phyloP scores from a whole-genome alignment of 2,329 filamentous ascomycete genomes.

The Xylaria sp. region DNA sequence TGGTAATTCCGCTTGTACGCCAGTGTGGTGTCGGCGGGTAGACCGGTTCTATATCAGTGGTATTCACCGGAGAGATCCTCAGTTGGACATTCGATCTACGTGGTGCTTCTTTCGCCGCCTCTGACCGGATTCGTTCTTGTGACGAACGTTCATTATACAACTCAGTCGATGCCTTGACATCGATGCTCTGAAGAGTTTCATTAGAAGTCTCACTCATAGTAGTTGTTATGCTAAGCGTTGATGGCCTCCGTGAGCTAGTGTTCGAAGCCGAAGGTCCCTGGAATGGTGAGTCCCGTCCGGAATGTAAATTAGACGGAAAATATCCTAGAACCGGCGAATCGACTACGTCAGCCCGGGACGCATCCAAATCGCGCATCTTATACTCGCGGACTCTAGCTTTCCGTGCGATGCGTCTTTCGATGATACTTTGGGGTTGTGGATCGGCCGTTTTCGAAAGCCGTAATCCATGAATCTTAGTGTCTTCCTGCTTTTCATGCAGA shows the following conservation, averaged over 20 bases:
- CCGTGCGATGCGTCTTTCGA: conserved; percentile 42
- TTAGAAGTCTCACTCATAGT: conserved; percentile 17
- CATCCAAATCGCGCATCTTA: conserved; percentile 43
- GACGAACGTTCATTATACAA: background rate
- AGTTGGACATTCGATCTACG: conserved; percentile 10
- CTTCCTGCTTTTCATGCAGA: conserved; percentile 4
- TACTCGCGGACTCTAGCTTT: conserved; percentile 43
- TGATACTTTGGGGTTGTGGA: conserved; percentile 35
- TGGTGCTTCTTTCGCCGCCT: background rate
- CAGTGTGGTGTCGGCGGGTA: conserved; percentile 12
- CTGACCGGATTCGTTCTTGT: background rate
- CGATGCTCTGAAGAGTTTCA: background rate
- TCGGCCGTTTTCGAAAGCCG: conserved; percentile 14
- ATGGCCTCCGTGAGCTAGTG: conserved; percentile 19
- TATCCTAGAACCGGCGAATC: conserved; percentile 45
- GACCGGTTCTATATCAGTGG: conserved; percentile 35
- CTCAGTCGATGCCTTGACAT: background rate
- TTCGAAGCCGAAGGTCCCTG: conserved; percentile 26
- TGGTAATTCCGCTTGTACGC: conserved; percentile 34
- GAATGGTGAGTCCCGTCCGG: conserved; percentile 13
- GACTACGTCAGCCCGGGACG: conserved; percentile 30
- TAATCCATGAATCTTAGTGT: background rate
- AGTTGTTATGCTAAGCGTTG: conserved; percentile 17
- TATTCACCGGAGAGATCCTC: conserved; percentile 38
- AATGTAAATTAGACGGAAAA: conserved; percentile 35